Base-by-base conservation (phyloP, 495 filamentous ascomycete genomes). In the Penicillium ucsense region DNA sequence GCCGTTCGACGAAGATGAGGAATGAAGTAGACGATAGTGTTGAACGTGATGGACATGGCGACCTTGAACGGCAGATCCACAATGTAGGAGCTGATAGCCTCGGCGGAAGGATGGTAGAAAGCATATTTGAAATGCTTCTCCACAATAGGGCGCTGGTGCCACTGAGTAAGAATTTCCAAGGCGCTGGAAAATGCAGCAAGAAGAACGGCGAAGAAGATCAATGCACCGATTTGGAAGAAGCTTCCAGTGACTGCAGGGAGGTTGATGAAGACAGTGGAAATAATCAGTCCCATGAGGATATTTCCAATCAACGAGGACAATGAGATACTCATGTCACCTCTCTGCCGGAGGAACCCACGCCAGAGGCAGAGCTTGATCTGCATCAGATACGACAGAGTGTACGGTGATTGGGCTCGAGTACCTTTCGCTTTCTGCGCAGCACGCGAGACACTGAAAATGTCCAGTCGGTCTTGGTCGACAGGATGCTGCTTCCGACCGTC, bases 161-260 rank as follows among this genome's bases (percentile, higher is more conserved):
- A 81, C 4, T 78, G 64, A 28, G 48, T 67, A 35, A 77, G 73
- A 58, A 84, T 81, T 54, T 86, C 80, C 2, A 71, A 61, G 5
- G 76, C 55, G 0, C 60, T 64, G 31, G 61, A 68, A 8, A 79
- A 57, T 4, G 72, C 68, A 45, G 77, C 78, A 48, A 77, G 59
- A 1, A 95, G 74, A 51, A 91, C 80, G 35, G 87, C 84, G 57
- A 95, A 94, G 76, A 94, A 96, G 29, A 94, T 68, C 1, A 92
- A 72, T 45, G 84, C 85, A 28, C 85, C 88, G 37, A 59, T 61
- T 45, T 65, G 62, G 45, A 63, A 65, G 38, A 65, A 67, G 10
- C 50, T 56, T 11, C 31, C 45, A 8, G 54, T 48, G 10, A 42
- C 49, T n/a, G 49, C 45, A 4, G 61, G 61, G 3, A 54, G 52